These are phyloP conservation scores for Colletotrichum incanum DNA, from an alignment of 2,329 filamentous ascomycete genomes.

Conservation along the genomic window DNA sequence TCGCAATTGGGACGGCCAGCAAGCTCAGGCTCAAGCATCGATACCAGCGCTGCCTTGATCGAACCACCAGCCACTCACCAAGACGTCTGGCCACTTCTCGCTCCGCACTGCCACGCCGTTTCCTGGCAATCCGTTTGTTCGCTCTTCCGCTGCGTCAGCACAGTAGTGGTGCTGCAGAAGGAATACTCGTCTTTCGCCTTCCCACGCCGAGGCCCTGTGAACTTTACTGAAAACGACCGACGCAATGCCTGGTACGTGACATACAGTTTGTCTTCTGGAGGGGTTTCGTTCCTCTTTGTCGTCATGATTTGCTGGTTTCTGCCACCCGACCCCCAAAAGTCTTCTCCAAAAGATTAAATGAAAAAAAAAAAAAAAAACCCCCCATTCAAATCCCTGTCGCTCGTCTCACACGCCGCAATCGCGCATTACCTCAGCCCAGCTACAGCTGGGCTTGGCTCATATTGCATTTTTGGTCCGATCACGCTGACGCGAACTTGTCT, in stretches of 20 bases:
- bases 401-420: slow-evolving; percentile 7
- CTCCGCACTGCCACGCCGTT: slow-evolving; percentile 10
- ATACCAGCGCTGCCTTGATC: not conserved
- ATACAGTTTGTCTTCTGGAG: not conserved
- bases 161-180: not conserved
- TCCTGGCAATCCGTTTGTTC: not conserved
- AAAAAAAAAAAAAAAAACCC: too few species aligned
- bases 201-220: not conserved
- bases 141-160: not conserved
- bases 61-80: not conserved
- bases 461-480: slow-evolving; percentile 2
- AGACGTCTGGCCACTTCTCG: slow-evolving; percentile 12
- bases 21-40: not conserved
- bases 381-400: not conserved
- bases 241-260: slow-evolving; percentile 39
- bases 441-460: not conserved
- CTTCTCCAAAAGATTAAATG: not conserved
- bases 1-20: not conserved
- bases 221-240: not conserved
- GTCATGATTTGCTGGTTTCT: slow-evolving; percentile 1
- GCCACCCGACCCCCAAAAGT: not conserved
- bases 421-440: slow-evolving; percentile 19
- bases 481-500: slow-evolving; percentile 32
- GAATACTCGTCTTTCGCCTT: not conserved
- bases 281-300: not conserved